Percentiles rank a stretch among this genome's conserved stretches.
Evolutionary conservation across 2,329 filamentous ascomycete species (phyloP).

Genomic region (Thelonectria blattea): DNA sequence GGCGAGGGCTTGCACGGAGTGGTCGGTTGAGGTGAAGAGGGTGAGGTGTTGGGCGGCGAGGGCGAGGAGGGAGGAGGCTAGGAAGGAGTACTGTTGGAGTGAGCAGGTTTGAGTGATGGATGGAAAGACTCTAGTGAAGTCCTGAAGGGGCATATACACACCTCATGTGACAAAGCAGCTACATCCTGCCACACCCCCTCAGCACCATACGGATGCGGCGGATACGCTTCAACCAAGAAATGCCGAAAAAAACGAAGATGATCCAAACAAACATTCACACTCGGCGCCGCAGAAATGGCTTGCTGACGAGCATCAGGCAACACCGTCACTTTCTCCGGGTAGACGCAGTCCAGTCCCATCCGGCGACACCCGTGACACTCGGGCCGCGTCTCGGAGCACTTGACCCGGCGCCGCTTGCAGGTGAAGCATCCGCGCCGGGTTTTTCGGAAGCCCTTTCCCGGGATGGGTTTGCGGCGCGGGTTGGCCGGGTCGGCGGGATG

Average conservation of each 20-base stretch:
- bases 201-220: background rate
- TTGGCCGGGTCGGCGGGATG: background rate
- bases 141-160: background rate
- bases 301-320: background rate
- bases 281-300: background rate
- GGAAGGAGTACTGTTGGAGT: conserved; percentile 39
- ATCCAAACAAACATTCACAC: conserved; percentile 43
- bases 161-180: background rate
- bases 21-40: conserved; percentile 28
- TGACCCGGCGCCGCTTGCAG: conserved; percentile 32
- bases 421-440: conserved; percentile 28
- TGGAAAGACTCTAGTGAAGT: conserved; percentile 10
- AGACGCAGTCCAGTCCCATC: conserved; percentile 25
- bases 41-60: conserved; percentile 42
- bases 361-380: conserved; percentile 23
- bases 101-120: background rate
- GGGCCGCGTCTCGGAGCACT: conserved; percentile 26
- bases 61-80: conserved; percentile 43
- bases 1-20: conserved; percentile 35
- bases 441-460: conserved; percentile 23
- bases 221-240: background rate
- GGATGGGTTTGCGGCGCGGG: conserved; percentile 10
- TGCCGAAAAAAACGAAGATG: background rate
- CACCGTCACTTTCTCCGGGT: background rate
- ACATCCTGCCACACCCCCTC: background rate